Evolutionary conservation across 495 filamentous ascomycete genomes (phyloP).

Genomic region (Aspergillus bertholletiae): DNA sequence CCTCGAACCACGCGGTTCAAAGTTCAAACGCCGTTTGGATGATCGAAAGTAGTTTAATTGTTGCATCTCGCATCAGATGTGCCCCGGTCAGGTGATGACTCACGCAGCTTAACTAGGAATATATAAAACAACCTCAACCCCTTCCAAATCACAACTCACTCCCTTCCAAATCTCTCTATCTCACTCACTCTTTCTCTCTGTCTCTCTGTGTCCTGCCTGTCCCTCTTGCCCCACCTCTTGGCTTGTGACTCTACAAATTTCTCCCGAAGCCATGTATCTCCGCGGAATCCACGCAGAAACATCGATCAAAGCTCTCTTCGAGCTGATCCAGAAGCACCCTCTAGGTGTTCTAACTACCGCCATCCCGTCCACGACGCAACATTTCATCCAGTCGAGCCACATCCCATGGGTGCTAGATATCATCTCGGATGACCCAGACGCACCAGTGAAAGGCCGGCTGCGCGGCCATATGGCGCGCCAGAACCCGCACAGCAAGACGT

Average conservation of each 20-base stretch:
- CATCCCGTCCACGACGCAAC: slow-evolving; percentile 38
- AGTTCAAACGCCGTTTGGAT: too few relatives aligned
- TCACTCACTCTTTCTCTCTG: neutral
- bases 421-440: slow-evolving; percentile 18
- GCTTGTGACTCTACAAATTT: neutral
- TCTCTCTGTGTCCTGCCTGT: too few relatives aligned
- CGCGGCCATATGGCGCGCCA: slow-evolving; percentile 53
- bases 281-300: slow-evolving; percentile 44
- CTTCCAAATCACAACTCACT: neutral
- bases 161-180: neutral
- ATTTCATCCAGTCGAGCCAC: slow-evolving; percentile 51
- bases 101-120: neutral
- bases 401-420: slow-evolving; percentile 56
- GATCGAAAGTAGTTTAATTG: too few relatives aligned
- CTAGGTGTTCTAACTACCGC: slow-evolving; percentile 54
- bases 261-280: slow-evolving; percentile 41
- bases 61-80: too few relatives aligned
- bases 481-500: slow-evolving; percentile 54
- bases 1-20: neutral
- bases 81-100: neutral
- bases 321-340: slow-evolving; percentile 50
- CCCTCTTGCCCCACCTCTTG: neutral
- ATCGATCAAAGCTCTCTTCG: slow-evolving; percentile 32
- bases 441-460: slow-evolving; percentile 31
- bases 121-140: neutral